Conservation (phyloP, 2,329 filamentous ascomycete genomes). For the Clarireedia paspali region DNA sequence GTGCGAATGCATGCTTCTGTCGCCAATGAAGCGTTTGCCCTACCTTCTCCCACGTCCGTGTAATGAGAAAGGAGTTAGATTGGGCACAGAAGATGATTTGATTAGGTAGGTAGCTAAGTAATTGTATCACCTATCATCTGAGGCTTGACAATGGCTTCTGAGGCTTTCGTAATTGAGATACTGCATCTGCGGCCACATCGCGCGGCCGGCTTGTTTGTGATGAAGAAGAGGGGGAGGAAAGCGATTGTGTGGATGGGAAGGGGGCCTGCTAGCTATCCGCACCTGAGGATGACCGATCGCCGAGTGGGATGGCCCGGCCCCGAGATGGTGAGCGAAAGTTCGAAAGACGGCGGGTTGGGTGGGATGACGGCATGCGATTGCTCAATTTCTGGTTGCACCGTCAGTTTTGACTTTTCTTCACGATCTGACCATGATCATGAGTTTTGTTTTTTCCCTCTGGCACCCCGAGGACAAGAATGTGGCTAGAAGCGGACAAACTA, state of each 20-base stretch:
- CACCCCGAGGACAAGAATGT: neutral
- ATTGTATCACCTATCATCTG: slow-evolving; percentile 13
- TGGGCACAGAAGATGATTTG: slow-evolving; percentile 18
- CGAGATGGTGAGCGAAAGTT: neutral
- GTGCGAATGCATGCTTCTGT: neutral
- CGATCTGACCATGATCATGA: slow-evolving; percentile 1
- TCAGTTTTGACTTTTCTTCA: neutral
- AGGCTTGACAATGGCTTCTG: slow-evolving; percentile 10
- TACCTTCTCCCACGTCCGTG: neutral
- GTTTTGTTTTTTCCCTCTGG: neutral
- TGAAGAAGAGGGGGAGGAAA: neutral
- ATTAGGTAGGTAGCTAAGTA: slow-evolving; percentile 13
- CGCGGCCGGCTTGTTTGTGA: slow-evolving; percentile 2
- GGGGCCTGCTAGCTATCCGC: neutral
- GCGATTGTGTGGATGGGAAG: no score
- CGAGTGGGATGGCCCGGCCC: neutral
- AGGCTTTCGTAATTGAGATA: slow-evolving; percentile 4
- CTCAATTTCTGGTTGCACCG: neutral
- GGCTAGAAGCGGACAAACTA: neutral
- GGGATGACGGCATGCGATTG: slow-evolving; percentile 13
- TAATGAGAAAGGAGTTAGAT: slow-evolving; percentile 4
- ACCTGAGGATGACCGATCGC: neutral
- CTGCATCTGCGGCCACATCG: slow-evolving; percentile 8
- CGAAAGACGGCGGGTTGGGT: neutral
- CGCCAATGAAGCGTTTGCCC: slow-evolving; percentile 7